phyloP scores from a whole-genome alignment of 169 alveolate genomes.

The Toxoplasma gondii region DNA sequence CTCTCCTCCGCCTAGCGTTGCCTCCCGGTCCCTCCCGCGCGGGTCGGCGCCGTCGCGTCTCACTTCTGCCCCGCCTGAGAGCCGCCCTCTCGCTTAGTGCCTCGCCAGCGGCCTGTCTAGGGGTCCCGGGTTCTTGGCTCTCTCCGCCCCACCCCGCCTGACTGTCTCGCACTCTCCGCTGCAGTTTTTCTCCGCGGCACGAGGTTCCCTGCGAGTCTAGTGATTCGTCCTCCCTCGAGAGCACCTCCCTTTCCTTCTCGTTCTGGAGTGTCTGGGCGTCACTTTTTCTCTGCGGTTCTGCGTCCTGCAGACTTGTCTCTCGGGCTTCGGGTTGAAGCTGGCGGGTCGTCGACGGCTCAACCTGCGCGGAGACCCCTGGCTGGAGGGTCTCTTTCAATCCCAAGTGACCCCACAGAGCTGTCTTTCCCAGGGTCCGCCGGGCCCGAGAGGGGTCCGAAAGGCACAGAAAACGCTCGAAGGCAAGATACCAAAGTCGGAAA shows the following conservation, averaged over 20 bases:
- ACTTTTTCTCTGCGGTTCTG: neutral
- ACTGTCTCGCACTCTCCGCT: neutral
- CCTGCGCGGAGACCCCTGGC: neutral
- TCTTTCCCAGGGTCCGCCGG: neutral
- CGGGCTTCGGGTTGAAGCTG: neutral
- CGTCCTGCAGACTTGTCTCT: neutral
- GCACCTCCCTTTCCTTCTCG: neutral
- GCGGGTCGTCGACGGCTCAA: neutral
- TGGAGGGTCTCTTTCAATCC: neutral
- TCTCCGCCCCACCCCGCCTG: neutral
- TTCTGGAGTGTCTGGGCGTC: neutral
- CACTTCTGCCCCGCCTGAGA: neutral
- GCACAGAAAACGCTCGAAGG: neutral
- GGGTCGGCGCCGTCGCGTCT: neutral
- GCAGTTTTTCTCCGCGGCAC: neutral
- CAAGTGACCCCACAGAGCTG: neutral
- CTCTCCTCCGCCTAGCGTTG: neutral
- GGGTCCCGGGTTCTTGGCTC: neutral
- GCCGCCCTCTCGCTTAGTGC: neutral
- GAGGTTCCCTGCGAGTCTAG: no score
- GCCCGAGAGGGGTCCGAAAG: neutral
- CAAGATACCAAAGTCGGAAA: neutral
- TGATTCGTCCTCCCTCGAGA: neutral
- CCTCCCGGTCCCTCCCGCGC: neutral
- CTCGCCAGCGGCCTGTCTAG: neutral